Base-by-base conservation (phyloP, 768 basidiomycete genomes). In the Cantharellus cinnabarinus region DNA sequence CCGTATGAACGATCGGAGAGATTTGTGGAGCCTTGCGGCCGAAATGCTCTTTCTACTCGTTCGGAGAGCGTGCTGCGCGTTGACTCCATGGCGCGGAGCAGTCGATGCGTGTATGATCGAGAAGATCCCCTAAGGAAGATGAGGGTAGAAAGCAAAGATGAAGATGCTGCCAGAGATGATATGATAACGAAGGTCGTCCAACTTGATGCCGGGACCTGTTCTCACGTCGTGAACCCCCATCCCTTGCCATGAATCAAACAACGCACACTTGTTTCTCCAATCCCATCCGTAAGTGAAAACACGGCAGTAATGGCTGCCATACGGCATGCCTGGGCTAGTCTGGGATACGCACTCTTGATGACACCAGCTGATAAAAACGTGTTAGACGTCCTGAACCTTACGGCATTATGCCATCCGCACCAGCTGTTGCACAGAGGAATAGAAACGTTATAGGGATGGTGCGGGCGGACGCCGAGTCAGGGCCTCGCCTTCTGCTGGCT, bases 291-390 rank as follows among this genome's bases (percentile, higher is more conserved):
- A 29, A 77, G 64, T 20, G 75, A 62, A 73, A 74, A 77, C 35
- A 76, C 70, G 2, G 74, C 72, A n/a, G 75, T 66, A 59, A 77
- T 76, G 60, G 73, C 74, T 5, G 72, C 71, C 54, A 77, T 75
- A 20, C 75, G 75, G 51, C 70, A 70, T 3, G 75, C 69, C 5
- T 74, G 61, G 38, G 71, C 72, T 20, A 77, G 65, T 15, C 75
- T 70, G 44, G 74, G 75, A 4, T 76, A 65, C 15, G 72, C 69
- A 59, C 76, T 77, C 62, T 75, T 75, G n/a, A 66, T 57, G 56
- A 68, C 67, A 3, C 72, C 72, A 59, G 73, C 72, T 73, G 7
- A 14, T 7, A 37, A 7, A 54, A 54, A 54, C 10, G 38, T 10
- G 52, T 37, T 14, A 54, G 35, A 37, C 52, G 7, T 7, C 10